Conservation (phyloP, 2,329 filamentous ascomycete genomes). For the Nothomitra cinnamomea region DNA sequence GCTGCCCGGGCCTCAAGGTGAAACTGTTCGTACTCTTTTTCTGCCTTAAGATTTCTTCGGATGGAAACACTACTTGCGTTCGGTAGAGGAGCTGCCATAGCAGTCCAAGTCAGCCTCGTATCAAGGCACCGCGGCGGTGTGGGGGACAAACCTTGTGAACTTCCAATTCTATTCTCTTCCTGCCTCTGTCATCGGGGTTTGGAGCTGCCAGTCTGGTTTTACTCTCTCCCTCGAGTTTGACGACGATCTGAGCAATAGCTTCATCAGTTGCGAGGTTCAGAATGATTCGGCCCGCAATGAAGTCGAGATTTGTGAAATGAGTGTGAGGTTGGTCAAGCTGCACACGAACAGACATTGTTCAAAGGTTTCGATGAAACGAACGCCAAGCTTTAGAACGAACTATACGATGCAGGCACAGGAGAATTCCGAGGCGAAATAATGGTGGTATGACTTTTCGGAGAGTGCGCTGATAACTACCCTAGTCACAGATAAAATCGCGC, state of each 20-base stretch:
- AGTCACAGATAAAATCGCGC: background rate
- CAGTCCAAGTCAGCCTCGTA: background rate
- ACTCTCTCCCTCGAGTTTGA: conserved; percentile 72
- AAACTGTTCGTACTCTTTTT: conserved; percentile 26
- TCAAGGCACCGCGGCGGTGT: background rate
- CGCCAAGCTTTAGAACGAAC: background rate
- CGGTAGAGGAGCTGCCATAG: conserved; percentile 49
- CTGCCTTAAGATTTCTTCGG: conserved; percentile 23
- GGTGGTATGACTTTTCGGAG: background rate
- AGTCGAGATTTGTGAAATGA: conserved; percentile 68
- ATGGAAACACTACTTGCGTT: conserved; percentile 55
- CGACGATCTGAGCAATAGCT: conserved; percentile 40
- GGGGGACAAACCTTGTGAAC: conserved; percentile 28
- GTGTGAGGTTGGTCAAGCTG: conserved; percentile 47
- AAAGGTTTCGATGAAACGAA: background rate
- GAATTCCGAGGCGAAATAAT: background rate
- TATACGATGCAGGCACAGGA: background rate
- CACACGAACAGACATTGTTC: conserved; percentile 48
- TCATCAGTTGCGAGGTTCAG: conserved; percentile 27
- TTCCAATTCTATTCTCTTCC: conserved; percentile 20
- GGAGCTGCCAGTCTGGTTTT: conserved; percentile 44
- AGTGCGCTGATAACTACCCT: background rate
- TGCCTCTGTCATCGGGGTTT: conserved; percentile 18
- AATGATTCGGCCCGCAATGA: conserved; percentile 41
- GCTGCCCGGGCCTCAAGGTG: conserved; percentile 49